phyloP scores from a whole-genome alignment of 2,329 filamentous ascomycete species.

The Capronia americana region DNA sequence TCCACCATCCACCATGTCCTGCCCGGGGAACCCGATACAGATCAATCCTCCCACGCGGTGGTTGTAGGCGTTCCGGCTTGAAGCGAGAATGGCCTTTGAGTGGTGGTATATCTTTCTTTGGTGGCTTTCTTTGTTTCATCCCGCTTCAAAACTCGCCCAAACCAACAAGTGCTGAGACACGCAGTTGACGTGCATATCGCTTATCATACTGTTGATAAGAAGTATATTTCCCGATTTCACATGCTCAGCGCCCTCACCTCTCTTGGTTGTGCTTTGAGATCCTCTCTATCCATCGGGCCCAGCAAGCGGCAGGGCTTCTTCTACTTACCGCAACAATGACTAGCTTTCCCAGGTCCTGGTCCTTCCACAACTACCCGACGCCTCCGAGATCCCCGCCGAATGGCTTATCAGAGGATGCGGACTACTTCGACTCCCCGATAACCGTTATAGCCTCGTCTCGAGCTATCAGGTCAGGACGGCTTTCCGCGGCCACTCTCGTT shows the following conservation, averaged over 20 bases:
- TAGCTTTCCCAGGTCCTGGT: slow-evolving; percentile 26
- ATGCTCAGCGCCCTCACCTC: slow-evolving; percentile 25
- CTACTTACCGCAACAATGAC: slow-evolving; percentile 31
- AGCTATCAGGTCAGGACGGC: slow-evolving; percentile 75
- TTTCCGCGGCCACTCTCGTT: slow-evolving; percentile 83
- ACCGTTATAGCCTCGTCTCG: slow-evolving; percentile 83
- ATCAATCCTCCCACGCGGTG: slow-evolving; percentile 15
- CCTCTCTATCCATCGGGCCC: slow-evolving; percentile 19
- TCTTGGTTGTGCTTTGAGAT: slow-evolving; percentile 13
- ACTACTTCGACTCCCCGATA: slow-evolving; percentile 56
- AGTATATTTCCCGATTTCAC: slow-evolving; percentile 28
- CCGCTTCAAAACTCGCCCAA: slow-evolving; percentile 16
- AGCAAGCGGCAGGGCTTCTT: slow-evolving; percentile 20
- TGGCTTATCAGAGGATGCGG: slow-evolving; percentile 28
- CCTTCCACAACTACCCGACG: slow-evolving; percentile 37
- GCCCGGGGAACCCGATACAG: slow-evolving; percentile 12
- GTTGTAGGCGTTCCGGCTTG: slow-evolving; percentile 9
- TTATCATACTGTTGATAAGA: slow-evolving; percentile 38
- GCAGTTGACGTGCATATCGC: slow-evolving; percentile 17
- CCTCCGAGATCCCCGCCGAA: slow-evolving; percentile 38
- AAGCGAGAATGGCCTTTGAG: slow-evolving; percentile 12
- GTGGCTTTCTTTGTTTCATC: slow-evolving; percentile 18
- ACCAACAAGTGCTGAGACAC: slow-evolving; percentile 18
- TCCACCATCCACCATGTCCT: slow-evolving; percentile 22
- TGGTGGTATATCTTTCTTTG: slow-evolving; percentile 19